Conservation (phyloP, 768 basidiomycete genomes). For the Strobilomyces confusus region DNA sequence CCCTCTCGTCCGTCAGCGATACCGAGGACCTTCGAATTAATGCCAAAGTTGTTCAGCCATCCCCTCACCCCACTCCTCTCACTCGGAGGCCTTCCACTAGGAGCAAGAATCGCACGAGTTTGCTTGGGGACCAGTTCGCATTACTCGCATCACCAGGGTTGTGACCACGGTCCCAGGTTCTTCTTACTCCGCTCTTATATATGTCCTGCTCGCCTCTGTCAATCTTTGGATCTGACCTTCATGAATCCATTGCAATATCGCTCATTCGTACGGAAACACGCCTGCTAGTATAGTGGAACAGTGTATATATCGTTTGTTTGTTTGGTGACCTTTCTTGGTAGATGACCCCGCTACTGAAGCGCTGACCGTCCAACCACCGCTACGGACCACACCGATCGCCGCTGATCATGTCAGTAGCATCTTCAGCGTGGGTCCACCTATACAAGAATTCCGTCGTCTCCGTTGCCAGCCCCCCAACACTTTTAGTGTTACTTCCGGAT, state of each 20-base stretch:
- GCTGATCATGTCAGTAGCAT: not conserved
- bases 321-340: no score
- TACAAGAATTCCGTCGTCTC: constrained; percentile 29
- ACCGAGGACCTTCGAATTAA: constrained; percentile 32
- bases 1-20: constrained; percentile 32
- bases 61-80: constrained; percentile 45
- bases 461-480: constrained; percentile 26
- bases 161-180: constrained; percentile 2
- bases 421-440: constrained; percentile 12
- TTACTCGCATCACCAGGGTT: constrained; percentile 14
- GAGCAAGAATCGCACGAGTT: constrained; percentile 50
- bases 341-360: no score
- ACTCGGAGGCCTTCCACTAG: constrained; percentile 63
- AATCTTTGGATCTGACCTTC: not conserved
- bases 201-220: not conserved
- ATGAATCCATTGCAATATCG: not conserved
- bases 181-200: constrained; percentile 5
- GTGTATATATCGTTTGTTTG: not conserved
- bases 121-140: constrained; percentile 31
- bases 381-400: not conserved
- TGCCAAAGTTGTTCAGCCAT: constrained; percentile 32
- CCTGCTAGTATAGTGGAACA: constrained; percentile 8
- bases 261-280: not conserved
- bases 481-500: constrained; percentile 30
- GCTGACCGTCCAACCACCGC: no score